A percentile compares a stretch with the other conserved stretches of the same genome.
These are phyloP conservation scores for Diatrype stigma DNA, from an alignment of 2,329 filamentous ascomycete genomes.

Conservation along the genomic window DNA sequence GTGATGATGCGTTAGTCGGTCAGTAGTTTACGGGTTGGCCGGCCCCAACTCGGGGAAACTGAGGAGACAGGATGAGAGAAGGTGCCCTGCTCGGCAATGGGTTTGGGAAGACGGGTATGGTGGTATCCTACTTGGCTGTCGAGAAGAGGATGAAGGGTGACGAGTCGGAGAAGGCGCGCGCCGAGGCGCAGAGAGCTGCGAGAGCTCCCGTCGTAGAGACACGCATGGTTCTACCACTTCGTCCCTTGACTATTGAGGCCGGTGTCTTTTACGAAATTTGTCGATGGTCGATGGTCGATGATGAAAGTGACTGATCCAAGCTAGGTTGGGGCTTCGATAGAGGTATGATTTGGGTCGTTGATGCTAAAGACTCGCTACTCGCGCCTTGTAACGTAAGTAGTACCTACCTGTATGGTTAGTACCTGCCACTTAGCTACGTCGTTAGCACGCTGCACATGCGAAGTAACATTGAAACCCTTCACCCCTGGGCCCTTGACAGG, in stretches of 20 bases:
- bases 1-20: too few species aligned
- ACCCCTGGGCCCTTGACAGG: too few species aligned
- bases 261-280: too few species aligned
- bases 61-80: background rate
- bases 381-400: too few species aligned
- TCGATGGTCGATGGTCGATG: background rate
- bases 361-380: too few species aligned
- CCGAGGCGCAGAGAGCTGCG: conserved; percentile 53
- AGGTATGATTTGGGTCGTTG: background rate
- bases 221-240: conserved; percentile 42
- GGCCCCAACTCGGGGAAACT: too few species aligned
- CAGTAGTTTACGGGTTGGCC: too few species aligned
- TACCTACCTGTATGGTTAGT: too few species aligned
- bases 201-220: conserved; percentile 46
- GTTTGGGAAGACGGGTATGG: conserved; percentile 6
- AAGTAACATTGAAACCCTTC: too few species aligned
- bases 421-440: too few species aligned
- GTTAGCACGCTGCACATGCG: too few species aligned
- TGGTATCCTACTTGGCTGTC: conserved; percentile 64
- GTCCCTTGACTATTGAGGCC: background rate
- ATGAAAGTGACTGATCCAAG: too few species aligned
- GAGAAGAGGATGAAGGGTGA: conserved; percentile 89
- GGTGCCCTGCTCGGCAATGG: background rate
- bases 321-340: background rate
- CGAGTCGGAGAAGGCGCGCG: conserved; percentile 75